These are phyloP conservation scores for Piromyces sp. DNA, from an alignment of 192 early-diverging fungal genomes.

Conservation along the genomic window DNA sequence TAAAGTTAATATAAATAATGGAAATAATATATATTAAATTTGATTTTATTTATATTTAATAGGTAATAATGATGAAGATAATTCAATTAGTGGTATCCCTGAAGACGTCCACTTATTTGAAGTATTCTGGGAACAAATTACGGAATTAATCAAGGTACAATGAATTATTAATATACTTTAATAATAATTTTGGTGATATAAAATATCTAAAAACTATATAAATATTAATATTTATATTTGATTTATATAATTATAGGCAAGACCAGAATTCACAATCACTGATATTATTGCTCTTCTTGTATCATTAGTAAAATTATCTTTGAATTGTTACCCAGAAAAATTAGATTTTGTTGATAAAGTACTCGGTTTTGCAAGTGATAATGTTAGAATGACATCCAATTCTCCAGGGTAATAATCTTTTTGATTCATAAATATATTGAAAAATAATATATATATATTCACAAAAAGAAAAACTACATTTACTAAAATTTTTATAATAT, in stretches of 20 bases:
- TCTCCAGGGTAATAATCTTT: conserved; percentile 31
- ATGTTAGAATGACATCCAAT: neutral
- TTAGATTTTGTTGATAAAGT: conserved; percentile 80
- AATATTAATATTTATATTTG: too few species aligned
- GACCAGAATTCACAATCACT: conserved; percentile 79
- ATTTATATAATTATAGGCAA: conserved; percentile 24
- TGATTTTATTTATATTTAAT: too few species aligned
- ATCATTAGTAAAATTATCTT: conserved; percentile 71
- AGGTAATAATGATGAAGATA: conserved; percentile 12
- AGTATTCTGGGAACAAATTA: conserved; percentile 93
- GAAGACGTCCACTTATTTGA: conserved; percentile 80
- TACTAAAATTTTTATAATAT: too few species aligned
- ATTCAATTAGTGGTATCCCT: conserved; percentile 56
- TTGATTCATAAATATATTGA: too few species aligned
- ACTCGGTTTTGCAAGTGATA: conserved; percentile 67
- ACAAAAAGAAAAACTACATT: too few species aligned
- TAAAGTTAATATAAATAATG: too few species aligned
- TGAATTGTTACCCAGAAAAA: conserved; percentile 81
- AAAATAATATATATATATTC: conserved; percentile 10
- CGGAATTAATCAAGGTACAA: conserved; percentile 69
- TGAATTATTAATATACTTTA: too few species aligned
- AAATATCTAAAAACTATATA: too few species aligned
- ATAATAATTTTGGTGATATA: too few species aligned
- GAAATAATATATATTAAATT: too few species aligned
- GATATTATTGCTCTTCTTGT: conserved; percentile 82